These are phyloP conservation scores for Botrytis galanthina DNA, from an alignment of 2,329 filamentous ascomycete species.

Conservation along the genomic window DNA sequence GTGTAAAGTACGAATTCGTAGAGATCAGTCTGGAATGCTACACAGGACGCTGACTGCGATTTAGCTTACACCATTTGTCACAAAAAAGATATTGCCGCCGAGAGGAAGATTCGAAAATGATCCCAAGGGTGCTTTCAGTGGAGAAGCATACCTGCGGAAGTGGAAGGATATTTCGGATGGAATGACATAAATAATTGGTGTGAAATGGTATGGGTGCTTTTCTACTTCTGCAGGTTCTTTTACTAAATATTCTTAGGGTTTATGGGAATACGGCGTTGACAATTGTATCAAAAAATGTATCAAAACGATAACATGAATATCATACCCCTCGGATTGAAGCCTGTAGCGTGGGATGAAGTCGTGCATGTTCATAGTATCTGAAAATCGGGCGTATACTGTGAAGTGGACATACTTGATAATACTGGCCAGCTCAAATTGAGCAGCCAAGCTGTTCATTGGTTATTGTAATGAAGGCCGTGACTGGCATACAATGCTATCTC, in stretches of 20 bases:
- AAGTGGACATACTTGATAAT: not conserved
- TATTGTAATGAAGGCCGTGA: not conserved
- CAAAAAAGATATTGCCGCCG: constrained; percentile 53
- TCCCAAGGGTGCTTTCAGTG: constrained; percentile 57
- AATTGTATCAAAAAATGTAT: constrained; percentile 23
- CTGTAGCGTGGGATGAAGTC: not conserved
- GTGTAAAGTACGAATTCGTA: constrained; percentile 61
- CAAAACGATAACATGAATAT: constrained; percentile 21
- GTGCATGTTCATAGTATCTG: not conserved
- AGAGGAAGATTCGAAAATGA: constrained; percentile 52
- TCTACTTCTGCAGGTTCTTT: not conserved
- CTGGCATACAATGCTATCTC: not conserved
- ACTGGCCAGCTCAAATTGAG: not conserved
- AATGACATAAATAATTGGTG: constrained; percentile 9
- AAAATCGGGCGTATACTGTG: not conserved
- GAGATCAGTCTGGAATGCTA: not conserved
- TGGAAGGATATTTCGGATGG: constrained; percentile 52
- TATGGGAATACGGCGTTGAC: constrained; percentile 22
- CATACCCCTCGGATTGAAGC: constrained; percentile 9
- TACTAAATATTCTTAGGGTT: constrained; percentile 11
- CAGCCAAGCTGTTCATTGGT: not conserved
- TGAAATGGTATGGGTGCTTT: not conserved
- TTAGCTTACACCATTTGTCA: constrained; percentile 79
- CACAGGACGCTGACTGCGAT: constrained; percentile 25
- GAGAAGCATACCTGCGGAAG: constrained; percentile 59